Evolutionary conservation across 352 stramenopile genomes (phyloP).

Genomic region (Globisporangium emineosum): DNA sequence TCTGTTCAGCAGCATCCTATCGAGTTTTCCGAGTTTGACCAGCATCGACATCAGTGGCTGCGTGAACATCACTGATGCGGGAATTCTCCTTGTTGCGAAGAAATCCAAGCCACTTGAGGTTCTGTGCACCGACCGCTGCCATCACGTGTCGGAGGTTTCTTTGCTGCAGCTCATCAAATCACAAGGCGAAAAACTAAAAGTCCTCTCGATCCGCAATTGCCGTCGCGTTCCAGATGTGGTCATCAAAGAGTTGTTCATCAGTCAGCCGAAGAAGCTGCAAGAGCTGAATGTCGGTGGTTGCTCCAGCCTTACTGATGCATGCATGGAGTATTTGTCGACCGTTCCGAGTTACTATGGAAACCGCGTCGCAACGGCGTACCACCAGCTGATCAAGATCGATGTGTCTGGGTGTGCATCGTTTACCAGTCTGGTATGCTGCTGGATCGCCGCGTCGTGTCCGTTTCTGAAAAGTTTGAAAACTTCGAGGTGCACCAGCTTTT

Average conservation of each 20-base stretch:
- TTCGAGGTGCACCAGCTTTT: conserved; percentile 37
- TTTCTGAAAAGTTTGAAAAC: conserved; percentile 43
- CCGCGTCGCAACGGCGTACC: conserved; percentile 39
- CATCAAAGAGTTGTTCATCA: conserved; percentile 48
- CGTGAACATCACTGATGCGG: conserved; percentile 50
- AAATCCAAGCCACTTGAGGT: conserved; percentile 27
- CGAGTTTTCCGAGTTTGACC: conserved; percentile 34
- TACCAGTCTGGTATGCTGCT: conserved; percentile 55
- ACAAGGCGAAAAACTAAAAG: conserved; percentile 27
- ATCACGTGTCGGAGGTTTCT: conserved; percentile 35
- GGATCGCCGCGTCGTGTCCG: conserved; percentile 62
- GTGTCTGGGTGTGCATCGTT: conserved; percentile 47
- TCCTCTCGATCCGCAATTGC: conserved; percentile 43
- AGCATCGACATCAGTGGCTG: conserved; percentile 50
- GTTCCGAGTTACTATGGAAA: conserved; percentile 57
- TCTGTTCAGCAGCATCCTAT: conserved; percentile 32
- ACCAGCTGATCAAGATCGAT: conserved; percentile 41
- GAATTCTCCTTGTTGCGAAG: conserved; percentile 41
- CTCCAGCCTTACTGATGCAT: conserved; percentile 38
- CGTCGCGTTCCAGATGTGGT: conserved; percentile 33
- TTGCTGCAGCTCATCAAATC: conserved; percentile 38
- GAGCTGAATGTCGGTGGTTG: conserved; percentile 62
- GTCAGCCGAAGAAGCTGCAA: conserved; percentile 41
- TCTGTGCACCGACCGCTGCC: conserved; percentile 47
- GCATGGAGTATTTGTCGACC: conserved; percentile 53